Conservation (phyloP, 371 early-diverging fungal genomes). For the Dinochytrium kinnereticum region DNA sequence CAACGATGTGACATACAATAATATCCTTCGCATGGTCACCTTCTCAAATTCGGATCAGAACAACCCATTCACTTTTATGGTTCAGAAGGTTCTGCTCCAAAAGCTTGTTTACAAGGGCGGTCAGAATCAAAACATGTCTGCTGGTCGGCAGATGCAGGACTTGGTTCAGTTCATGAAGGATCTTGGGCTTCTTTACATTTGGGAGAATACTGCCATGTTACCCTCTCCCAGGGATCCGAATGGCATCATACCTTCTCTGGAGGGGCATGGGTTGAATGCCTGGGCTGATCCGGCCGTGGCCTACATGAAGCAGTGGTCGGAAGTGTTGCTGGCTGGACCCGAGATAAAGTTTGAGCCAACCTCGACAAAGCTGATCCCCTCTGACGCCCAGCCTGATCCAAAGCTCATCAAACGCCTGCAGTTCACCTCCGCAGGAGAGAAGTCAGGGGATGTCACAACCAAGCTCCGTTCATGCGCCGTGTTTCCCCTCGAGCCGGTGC, state of each 20-base stretch:
- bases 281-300: slow-evolving; percentile 42
- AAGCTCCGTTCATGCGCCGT: slow-evolving; percentile 1
- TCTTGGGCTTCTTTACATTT: slow-evolving; percentile 74
- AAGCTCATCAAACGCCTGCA: slow-evolving; percentile 23
- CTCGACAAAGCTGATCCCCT: not conserved
- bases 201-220: slow-evolving; percentile 63
- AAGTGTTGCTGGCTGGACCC: slow-evolving; percentile 35
- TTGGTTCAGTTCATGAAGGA: slow-evolving; percentile 73
- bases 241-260: slow-evolving; percentile 22
- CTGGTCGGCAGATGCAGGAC: slow-evolving; percentile 52
- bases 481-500: not conserved
- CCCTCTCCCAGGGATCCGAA: slow-evolving; percentile 9
- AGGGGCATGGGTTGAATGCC: slow-evolving; percentile 37
- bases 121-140: slow-evolving; percentile 23
- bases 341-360: slow-evolving; percentile 13
- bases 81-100: slow-evolving; percentile 63
- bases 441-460: not conserved
- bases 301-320: slow-evolving; percentile 31
- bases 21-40: not conserved
- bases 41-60: slow-evolving; percentile 46
- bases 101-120: slow-evolving; percentile 54
- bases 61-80: slow-evolving; percentile 56
- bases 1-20: not conserved
- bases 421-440: slow-evolving; percentile 44
- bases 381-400: not conserved